Evolutionary conservation across 1,139 yeast genomes (phyloP).

Genomic region (Nakaseomyces nivariensis): DNA sequence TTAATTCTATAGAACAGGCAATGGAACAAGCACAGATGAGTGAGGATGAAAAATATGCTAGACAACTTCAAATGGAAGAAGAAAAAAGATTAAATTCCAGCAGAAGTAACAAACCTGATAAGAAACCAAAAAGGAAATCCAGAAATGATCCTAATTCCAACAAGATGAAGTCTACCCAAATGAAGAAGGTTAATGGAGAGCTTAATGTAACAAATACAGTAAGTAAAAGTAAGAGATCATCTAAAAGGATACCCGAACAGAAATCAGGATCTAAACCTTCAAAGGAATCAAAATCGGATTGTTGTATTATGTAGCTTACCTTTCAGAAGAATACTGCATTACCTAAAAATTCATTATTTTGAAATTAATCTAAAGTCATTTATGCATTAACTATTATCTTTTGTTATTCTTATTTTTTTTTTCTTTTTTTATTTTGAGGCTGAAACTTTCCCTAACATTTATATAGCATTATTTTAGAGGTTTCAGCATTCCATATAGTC

Average conservation of each 20-base stretch:
- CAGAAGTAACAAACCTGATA: constrained; percentile 8
- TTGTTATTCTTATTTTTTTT: not conserved
- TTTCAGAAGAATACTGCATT: not conserved
- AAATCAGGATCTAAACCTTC: not conserved
- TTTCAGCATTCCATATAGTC: too few relatives aligned
- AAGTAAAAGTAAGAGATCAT: not conserved
- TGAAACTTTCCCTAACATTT: not conserved
- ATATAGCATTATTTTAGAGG: too few relatives aligned
- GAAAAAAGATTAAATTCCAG: constrained; percentile 19
- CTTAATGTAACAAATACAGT: not conserved
- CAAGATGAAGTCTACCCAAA: not conserved
- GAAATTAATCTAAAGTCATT: too few relatives aligned
- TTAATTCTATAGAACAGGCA: not conserved
- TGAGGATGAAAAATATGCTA: constrained; percentile 23
- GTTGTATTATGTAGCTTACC: not conserved
- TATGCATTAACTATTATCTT: too few relatives aligned
- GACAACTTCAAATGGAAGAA: constrained; percentile 25
- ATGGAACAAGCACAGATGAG: constrained; percentile 10
- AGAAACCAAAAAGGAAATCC: constrained; percentile 6
- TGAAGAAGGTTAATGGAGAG: not conserved
- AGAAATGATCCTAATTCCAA: constrained; percentile 3
- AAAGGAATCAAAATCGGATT: not conserved
- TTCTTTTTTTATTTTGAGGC: not conserved
- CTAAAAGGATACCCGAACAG: not conserved
- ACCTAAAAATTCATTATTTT: too few relatives aligned